phyloP scores from a whole-genome alignment of 78 protist species.

The Dictyostelium purpureum region DNA sequence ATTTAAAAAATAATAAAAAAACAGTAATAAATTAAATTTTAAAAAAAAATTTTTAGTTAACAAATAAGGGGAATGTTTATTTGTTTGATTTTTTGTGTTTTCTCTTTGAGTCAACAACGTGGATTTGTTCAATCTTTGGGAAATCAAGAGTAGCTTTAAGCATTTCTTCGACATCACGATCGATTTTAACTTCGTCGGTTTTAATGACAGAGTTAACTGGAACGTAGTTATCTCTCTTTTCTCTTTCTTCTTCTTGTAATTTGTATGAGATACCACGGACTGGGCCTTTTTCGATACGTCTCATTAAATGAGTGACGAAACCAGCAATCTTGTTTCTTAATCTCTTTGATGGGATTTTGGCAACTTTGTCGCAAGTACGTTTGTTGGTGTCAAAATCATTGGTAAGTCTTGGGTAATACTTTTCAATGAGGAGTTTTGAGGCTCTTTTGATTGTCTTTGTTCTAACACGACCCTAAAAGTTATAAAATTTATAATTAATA shows the following conservation, averaged over 20 bases:
- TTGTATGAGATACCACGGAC: slow-evolving; percentile 99
- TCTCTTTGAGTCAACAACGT: slow-evolving; percentile 3
- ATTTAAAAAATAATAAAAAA: not conserved
- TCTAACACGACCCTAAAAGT: slow-evolving; percentile 97
- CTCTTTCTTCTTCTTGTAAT: slow-evolving; percentile 99
- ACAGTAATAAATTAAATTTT: not conserved
- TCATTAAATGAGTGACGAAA: slow-evolving; percentile 98
- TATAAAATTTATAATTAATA: no score
- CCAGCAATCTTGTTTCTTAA: slow-evolving; percentile 99
- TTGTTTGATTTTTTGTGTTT: slow-evolving; percentile 38
- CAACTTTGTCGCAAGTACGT: slow-evolving; percentile 96
- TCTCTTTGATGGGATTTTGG: slow-evolving; percentile 98
- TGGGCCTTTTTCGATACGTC: slow-evolving; percentile 98
- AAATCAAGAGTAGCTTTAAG: slow-evolving; percentile 79
- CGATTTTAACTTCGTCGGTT: slow-evolving; percentile 79
- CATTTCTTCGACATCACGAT: slow-evolving; percentile 79
- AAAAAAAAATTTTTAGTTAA: not conserved
- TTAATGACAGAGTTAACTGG: slow-evolving; percentile 97
- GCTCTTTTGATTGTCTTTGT: slow-evolving; percentile 99
- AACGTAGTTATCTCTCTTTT: slow-evolving; percentile 99
- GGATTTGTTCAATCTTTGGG: slow-evolving; percentile 12
- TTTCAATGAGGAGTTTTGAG: slow-evolving; percentile 97
- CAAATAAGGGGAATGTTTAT: not conserved
- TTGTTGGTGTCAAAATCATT: slow-evolving; percentile 99
- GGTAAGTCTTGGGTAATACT: slow-evolving; percentile 98